phyloP scores from a whole-genome alignment of 805 yeast genomes.

The Kuraishia ogatae region DNA sequence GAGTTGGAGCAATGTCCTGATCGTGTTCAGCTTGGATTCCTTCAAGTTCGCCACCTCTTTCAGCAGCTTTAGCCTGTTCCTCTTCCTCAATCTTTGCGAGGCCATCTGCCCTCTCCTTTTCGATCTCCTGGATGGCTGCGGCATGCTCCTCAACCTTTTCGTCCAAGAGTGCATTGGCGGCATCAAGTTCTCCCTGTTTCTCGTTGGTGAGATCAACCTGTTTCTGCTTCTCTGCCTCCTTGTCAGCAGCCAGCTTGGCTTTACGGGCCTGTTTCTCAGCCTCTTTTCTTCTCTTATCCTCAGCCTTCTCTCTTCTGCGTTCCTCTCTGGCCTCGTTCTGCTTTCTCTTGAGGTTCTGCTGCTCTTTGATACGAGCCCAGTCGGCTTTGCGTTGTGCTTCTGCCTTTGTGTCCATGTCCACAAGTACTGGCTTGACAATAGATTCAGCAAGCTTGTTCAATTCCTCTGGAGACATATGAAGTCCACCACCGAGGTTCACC shows the following conservation, averaged over 20 bases:
- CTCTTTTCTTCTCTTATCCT: slow-evolving; percentile 23
- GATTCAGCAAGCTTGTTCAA: slow-evolving; percentile 72
- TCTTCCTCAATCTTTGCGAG: slow-evolving; percentile 32
- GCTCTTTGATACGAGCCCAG: slow-evolving; percentile 28
- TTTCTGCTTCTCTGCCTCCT: slow-evolving; percentile 35
- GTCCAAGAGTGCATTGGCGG: slow-evolving; percentile 32
- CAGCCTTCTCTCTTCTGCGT: slow-evolving; percentile 27
- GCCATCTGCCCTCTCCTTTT: slow-evolving; percentile 32
- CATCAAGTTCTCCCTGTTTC: slow-evolving; percentile 29
- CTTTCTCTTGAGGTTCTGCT: slow-evolving; percentile 31
- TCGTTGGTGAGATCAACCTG: slow-evolving; percentile 32
- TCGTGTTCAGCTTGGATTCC: slow-evolving; percentile 43
- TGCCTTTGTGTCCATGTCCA: slow-evolving; percentile 65
- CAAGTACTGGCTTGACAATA: slow-evolving; percentile 76
- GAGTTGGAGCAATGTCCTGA: slow-evolving; percentile 43
- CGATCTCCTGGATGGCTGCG: slow-evolving; percentile 29
- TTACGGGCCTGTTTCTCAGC: slow-evolving; percentile 28
- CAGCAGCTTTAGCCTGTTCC: slow-evolving; percentile 34
- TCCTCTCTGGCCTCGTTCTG: slow-evolving; percentile 24
- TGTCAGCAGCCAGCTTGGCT: slow-evolving; percentile 38
- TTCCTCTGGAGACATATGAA: slow-evolving; percentile 65
- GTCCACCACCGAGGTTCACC: slow-evolving; percentile 83
- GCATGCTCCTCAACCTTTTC: slow-evolving; percentile 30
- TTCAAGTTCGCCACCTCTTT: slow-evolving; percentile 36
- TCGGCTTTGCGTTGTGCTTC: slow-evolving; percentile 56